A percentile compares a stretch with the other conserved stretches of the same genome.
Conservation (phyloP, 1,139 yeast genomes). For the Suhomyces anneliseae region DNA sequence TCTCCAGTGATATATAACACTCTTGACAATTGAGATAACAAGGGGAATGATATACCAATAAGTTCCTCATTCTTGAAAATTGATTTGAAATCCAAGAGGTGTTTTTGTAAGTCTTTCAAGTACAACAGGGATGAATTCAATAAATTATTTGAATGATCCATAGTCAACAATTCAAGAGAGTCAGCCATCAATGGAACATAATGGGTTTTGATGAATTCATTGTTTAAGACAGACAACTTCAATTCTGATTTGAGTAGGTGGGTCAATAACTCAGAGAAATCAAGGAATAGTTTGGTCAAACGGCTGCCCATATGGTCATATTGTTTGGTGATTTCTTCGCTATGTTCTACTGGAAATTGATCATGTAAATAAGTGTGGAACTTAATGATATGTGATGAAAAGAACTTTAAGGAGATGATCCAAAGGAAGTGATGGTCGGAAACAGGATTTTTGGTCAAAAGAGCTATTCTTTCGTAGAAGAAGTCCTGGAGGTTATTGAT, state of each 20-base stretch:
- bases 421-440: slow-evolving; percentile 21
- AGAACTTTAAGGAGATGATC: slow-evolving; percentile 18
- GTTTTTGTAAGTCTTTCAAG: slow-evolving; percentile 12
- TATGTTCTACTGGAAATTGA: slow-evolving; percentile 6
- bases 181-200: slow-evolving; percentile 13
- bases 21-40: slow-evolving; percentile 22
- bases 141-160: slow-evolving; percentile 14
- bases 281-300: slow-evolving; percentile 15
- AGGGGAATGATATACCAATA: slow-evolving; percentile 15
- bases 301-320: slow-evolving; percentile 2
- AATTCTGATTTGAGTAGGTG: slow-evolving; percentile 4
- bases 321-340: slow-evolving; percentile 7
- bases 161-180: slow-evolving; percentile 17
- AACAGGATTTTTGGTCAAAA: slow-evolving; percentile 15
- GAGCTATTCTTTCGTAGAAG: slow-evolving; percentile 17
- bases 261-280: slow-evolving; percentile 10
- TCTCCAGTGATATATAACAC: slow-evolving; percentile 27
- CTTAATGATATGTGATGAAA: slow-evolving; percentile 12
- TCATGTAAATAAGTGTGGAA: slow-evolving; percentile 13
- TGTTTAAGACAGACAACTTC: slow-evolving; percentile 1
- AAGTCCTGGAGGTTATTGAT: slow-evolving; percentile 23
- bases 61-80: slow-evolving; percentile 7
- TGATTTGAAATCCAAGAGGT: slow-evolving; percentile 8
- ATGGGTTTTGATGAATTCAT: neutral
- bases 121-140: slow-evolving; percentile 9